These are phyloP conservation scores for Agapanthus africanus DNA, from an alignment of 106 monocot genomes.

Conservation along the genomic window DNA sequence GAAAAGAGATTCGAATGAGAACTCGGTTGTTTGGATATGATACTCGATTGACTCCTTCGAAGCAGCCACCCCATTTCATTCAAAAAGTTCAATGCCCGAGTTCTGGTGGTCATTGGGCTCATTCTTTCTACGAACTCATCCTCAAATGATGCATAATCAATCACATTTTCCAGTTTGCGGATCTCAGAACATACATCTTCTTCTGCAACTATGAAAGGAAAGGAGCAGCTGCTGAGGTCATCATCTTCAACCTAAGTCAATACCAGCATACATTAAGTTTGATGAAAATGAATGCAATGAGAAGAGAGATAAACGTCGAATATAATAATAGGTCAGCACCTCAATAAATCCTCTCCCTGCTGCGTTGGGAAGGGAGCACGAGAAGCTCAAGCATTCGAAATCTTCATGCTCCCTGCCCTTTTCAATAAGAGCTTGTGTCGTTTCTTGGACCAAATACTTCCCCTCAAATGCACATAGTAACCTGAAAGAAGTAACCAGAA, in stretches of 20 bases:
- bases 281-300: background rate
- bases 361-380: constrained; percentile 46
- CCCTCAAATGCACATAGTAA: constrained; percentile 87
- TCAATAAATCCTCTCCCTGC: constrained; percentile 80
- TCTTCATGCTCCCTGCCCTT: constrained; percentile 9
- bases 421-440: constrained; percentile 24
- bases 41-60: constrained; percentile 25
- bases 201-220: constrained; percentile 89
- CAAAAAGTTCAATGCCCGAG: constrained; percentile 49
- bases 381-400: constrained; percentile 34
- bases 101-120: constrained; percentile 18
- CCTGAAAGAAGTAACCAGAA: constrained; percentile 28
- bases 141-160: constrained; percentile 8
- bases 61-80: constrained; percentile 91
- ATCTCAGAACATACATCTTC: constrained; percentile 70
- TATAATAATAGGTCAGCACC: constrained; percentile 25
- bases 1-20: constrained; percentile 20
- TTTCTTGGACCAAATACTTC: constrained; percentile 56
- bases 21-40: constrained; percentile 5
- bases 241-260: constrained; percentile 62
- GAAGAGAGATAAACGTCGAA: background rate
- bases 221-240: constrained; percentile 50
- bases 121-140: constrained; percentile 2
- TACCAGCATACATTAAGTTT: background rate
- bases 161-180: constrained; percentile 39